Conservation (phyloP, 1,139 yeast species). For the Waltiozyma sp. region DNA sequence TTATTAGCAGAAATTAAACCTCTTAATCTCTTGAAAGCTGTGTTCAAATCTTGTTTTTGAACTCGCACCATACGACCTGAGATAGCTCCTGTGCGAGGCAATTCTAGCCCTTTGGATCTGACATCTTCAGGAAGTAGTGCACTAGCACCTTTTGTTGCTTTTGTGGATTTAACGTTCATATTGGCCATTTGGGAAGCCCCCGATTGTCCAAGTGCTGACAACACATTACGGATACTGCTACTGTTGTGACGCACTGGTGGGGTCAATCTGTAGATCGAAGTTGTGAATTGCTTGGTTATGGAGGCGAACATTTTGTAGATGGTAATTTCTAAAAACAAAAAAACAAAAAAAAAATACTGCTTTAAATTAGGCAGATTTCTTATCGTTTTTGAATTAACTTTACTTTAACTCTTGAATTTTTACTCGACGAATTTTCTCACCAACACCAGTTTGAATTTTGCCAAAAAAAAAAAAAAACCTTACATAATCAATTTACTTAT, state of each 20-base stretch:
- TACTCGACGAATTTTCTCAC: too few species aligned
- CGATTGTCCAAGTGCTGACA: too few species aligned
- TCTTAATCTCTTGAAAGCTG: constrained; percentile 26
- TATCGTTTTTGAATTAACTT: too few species aligned
- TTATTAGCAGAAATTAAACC: constrained; percentile 25
- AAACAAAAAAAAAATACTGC: too few species aligned
- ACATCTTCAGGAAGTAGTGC: constrained; percentile 1
- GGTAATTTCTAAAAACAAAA: too few species aligned
- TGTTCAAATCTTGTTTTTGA: constrained; percentile 25
- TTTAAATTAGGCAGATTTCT: too few species aligned
- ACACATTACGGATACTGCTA: too few species aligned
- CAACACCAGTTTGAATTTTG: too few species aligned
- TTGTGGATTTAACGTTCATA: background rate
- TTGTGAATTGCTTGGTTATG: background rate
- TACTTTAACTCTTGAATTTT: too few species aligned
- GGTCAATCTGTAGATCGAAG: background rate
- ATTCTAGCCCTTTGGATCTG: constrained; percentile 8
- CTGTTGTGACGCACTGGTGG: background rate
- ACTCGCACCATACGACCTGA: constrained; percentile 38
- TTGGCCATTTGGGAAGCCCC: background rate
- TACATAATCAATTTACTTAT: too few species aligned
- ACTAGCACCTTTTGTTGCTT: background rate
- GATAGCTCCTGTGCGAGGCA: constrained; percentile 27
- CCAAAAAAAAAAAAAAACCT: too few species aligned
- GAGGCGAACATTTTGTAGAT: background rate